These are phyloP conservation scores for Lunasporangiospora selenospora DNA, from an alignment of 192 early-diverging fungal species.

Conservation along the genomic window DNA sequence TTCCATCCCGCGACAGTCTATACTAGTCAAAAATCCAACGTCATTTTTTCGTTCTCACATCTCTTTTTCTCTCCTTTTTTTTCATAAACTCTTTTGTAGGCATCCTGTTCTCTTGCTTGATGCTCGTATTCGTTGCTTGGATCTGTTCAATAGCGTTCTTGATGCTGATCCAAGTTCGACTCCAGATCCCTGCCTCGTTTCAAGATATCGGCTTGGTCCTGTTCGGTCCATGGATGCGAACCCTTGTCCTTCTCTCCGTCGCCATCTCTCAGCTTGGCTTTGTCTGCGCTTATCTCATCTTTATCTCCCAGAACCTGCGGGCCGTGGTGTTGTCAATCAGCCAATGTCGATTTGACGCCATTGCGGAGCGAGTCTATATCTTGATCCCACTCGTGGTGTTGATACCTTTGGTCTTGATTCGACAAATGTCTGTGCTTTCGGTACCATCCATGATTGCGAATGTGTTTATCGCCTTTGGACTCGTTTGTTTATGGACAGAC, in stretches of 20 bases:
- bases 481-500: constrained; percentile 82
- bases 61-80: constrained; percentile 53
- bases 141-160: constrained; percentile 71
- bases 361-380: constrained; percentile 62
- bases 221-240: constrained; percentile 66
- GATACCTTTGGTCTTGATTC: constrained; percentile 88
- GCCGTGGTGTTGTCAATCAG: constrained; percentile 78
- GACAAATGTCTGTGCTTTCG: constrained; percentile 87
- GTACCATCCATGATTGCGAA: constrained; percentile 85
- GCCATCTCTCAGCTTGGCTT: constrained; percentile 79
- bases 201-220: constrained; percentile 72
- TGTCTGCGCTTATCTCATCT: constrained; percentile 90
- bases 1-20: too few relatives aligned
- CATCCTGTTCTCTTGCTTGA: constrained; percentile 62
- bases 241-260: constrained; percentile 58
- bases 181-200: constrained; percentile 65
- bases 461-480: constrained; percentile 87
- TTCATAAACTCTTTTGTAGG: constrained; percentile 63
- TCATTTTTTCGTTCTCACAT: constrained; percentile 10
- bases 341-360: constrained; percentile 67
- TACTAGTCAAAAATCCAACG: too few relatives aligned
- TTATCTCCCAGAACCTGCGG: constrained; percentile 87
- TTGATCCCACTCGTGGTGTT: constrained; percentile 77
- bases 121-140: constrained; percentile 64
- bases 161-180: constrained; percentile 67